phyloP scores from a whole-genome alignment of 768 basidiomycete species.

The Boletales sp. region DNA sequence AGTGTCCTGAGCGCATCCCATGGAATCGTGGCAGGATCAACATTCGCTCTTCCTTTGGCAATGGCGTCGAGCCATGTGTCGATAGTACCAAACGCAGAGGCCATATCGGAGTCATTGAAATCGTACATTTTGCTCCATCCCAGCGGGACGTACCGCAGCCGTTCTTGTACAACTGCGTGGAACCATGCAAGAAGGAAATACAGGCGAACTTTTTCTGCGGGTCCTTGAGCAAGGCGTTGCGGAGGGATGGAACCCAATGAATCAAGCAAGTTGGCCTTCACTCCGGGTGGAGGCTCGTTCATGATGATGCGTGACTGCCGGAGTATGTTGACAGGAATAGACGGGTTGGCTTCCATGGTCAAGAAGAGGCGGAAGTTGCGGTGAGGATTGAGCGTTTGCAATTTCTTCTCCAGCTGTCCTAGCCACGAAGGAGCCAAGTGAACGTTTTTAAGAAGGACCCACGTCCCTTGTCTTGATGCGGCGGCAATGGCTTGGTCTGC shows the following conservation, averaged over 20 bases:
- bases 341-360: conserved; percentile 95
- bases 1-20: conserved; percentile 94
- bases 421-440: conserved; percentile 96
- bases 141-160: conserved; percentile 90
- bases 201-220: conserved; percentile 86
- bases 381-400: conserved; percentile 87
- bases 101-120: conserved; percentile 98
- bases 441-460: conserved; percentile 97
- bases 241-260: conserved; percentile 74
- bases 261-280: conserved; percentile 94
- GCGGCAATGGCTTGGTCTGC: conserved; percentile 95
- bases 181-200: conserved; percentile 99
- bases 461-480: conserved; percentile 89
- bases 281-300: conserved; percentile 97
- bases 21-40: conserved; percentile 88
- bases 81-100: conserved; percentile 87
- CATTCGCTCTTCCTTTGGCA: conserved; percentile 86
- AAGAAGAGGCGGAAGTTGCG: conserved; percentile 94
- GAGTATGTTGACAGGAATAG: conserved; percentile 94
- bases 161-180: conserved; percentile 97
- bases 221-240: conserved; percentile 74
- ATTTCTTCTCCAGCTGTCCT: conserved; percentile 91
- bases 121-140: conserved; percentile 98
- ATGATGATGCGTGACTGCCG: conserved; percentile 95
- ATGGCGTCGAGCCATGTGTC: conserved; percentile 81